These are phyloP conservation scores for Penicillium thymicola DNA, from an alignment of 2,329 filamentous ascomycete species.

Conservation along the genomic window DNA sequence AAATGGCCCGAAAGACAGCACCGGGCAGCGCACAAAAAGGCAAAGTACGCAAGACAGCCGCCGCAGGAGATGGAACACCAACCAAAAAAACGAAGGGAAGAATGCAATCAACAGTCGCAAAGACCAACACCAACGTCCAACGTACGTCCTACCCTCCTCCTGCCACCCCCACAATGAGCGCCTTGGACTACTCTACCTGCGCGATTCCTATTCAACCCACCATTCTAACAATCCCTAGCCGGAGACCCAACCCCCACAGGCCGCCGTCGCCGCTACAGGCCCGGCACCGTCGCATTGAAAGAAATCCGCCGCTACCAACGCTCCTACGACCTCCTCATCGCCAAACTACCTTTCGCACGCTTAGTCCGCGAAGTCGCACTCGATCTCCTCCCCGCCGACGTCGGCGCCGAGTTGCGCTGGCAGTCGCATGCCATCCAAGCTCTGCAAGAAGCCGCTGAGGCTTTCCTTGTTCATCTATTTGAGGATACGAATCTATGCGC, in stretches of 20 bases:
- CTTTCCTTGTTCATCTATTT: conserved; percentile 93
- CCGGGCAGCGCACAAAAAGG: conserved; percentile 5
- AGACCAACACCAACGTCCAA: conserved; percentile 35
- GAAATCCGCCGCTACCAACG: conserved; percentile 91
- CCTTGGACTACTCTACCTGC: not conserved
- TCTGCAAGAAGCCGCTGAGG: conserved; percentile 92
- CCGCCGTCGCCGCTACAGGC: conserved; percentile 62
- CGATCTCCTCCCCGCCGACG: conserved; percentile 54
- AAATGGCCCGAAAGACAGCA: conserved; percentile 22
- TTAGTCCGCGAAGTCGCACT: conserved; percentile 55
- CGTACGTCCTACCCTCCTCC: conserved; percentile 28
- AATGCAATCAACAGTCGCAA: conserved; percentile 20
- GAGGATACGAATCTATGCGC: conserved; percentile 95
- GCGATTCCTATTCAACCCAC: not conserved
- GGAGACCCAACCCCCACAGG: conserved; percentile 68
- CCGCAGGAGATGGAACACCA: conserved; percentile 15
- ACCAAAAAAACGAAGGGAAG: conserved; percentile 22
- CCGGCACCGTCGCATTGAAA: conserved; percentile 80
- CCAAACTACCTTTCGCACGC: conserved; percentile 51
- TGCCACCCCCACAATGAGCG: not conserved
- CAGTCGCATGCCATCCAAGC: conserved; percentile 93
- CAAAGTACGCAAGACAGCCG: conserved; percentile 3
- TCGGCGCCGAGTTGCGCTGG: conserved; percentile 76
- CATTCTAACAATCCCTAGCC: conserved; percentile 47
- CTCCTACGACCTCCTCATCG: conserved; percentile 80